phyloP scores from a whole-genome alignment of 2,329 filamentous ascomycete genomes.

The Ascochyta rabiei region DNA sequence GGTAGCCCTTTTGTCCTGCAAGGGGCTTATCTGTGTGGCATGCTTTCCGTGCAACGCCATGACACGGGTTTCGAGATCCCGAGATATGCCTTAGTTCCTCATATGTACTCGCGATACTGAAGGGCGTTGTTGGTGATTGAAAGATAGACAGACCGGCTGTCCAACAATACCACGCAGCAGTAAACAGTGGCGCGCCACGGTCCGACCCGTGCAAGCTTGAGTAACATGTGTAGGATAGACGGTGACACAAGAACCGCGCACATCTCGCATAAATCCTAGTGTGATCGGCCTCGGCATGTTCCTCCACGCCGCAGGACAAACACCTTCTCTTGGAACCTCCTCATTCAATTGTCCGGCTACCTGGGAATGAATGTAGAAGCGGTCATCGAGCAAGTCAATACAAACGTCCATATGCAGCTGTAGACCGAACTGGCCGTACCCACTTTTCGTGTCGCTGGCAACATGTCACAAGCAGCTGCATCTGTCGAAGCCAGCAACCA shows the following conservation, averaged over 20 bases:
- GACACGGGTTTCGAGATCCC: not conserved
- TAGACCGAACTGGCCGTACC: not conserved
- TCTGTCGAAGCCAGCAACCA: slow-evolving; percentile 6
- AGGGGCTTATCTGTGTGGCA: too few species aligned
- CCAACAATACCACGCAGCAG: not conserved
- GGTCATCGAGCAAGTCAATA: not conserved
- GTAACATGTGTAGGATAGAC: slow-evolving; percentile 9
- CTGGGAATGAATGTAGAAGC: slow-evolving; percentile 13
- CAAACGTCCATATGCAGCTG: slow-evolving; percentile 3
- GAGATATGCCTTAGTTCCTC: not conserved
- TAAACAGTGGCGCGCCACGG: slow-evolving; percentile 9
- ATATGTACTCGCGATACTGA: not conserved
- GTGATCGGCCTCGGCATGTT: not conserved
- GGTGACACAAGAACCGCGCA: slow-evolving; percentile 9
- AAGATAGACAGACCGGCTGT: not conserved
- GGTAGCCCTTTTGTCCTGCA: too few species aligned
- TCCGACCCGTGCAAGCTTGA: slow-evolving; percentile 8
- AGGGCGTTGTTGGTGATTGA: not conserved
- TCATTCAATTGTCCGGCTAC: slow-evolving; percentile 1
- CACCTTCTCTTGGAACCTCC: not conserved
- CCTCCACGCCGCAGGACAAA: not conserved
- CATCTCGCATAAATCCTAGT: slow-evolving; percentile 1
- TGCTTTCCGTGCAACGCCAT: not conserved
- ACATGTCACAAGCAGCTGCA: slow-evolving; percentile 10
- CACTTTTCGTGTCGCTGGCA: slow-evolving; percentile 12